Base-by-base conservation (phyloP, 2,329 filamentous ascomycete genomes). In the Pseudogymnoascus sp. region DNA sequence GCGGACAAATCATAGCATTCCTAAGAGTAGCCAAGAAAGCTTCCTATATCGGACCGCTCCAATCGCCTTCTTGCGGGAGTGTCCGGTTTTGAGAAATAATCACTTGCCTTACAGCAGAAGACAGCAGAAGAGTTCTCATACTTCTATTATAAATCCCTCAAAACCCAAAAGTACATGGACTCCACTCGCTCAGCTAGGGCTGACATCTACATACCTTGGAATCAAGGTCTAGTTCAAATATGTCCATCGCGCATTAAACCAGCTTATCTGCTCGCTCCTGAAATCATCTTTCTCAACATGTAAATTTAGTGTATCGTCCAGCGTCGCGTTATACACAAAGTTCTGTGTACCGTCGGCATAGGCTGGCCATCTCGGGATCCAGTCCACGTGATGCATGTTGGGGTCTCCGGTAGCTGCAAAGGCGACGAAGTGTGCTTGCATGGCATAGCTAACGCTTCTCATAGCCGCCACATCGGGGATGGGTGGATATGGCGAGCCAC, bases 241-340 rank as follows among this genome's bases (percentile, higher is more conserved):
- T 76, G 63, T 76, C 81, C 69, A 79, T 78, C 63, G 77, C 74
- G 81, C 81, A 83, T 63, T 60, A 23, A 41, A 60, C 60, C 41
- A 63, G 31, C 35, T 26, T 6, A 63, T 45, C 12, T 39, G 39
- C 29, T 58, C 61, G 21, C 23, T 33, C 12, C 59, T 39, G 14
- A 62, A 62, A 38, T 52, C 37, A 52, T 61, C 55, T 6, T 62
- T 38, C 16, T 63, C 62, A 21, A 62, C 16, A 58, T 61, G 59
- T 37, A 63, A 62, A 21, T 61, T 62, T 19, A 62, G 31, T 6
- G 41, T 26, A 29, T 62, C 23, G 16, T 43, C 37, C 31, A 63
- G 14, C n/a, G 61, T 63, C 16, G 38, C 61, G 19, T 63, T 63
- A 41, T 60, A 62, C 61, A 63, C 60, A 39, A 60, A 60, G 31